Base-by-base conservation (phyloP, 148 eudicot genomes). In the Chenopodium album region DNA sequence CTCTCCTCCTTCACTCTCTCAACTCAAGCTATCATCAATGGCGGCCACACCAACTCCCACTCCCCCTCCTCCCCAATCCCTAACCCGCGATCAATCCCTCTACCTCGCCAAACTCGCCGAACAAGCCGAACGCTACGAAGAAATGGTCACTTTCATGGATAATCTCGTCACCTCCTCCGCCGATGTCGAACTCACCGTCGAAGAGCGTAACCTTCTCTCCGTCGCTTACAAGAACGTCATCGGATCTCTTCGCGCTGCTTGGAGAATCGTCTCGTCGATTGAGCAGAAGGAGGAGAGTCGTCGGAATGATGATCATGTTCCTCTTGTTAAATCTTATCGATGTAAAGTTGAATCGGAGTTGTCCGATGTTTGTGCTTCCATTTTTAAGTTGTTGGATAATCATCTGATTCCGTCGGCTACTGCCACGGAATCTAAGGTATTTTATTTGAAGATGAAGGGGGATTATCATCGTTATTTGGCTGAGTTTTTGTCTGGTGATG, bases 391-490 rank as follows among this genome's bases (percentile, higher is more conserved):
- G 7, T 44, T 84, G 32, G 86, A 84, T 46, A 56, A 76, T 62
- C 76, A 80, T 76, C 80, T 84, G 0, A 5, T 84, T 4, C 85
- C 85, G 29, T 69, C 80, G 0, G 83, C 83, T 7, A 9, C 83
- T 5, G 50, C 63, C 1, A 63, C 73, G 9, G 86, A 80, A 41
- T 71, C 77, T 1, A 84, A 84, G 71, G 80, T 84, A 31, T 80
- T 60, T 60, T 84, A 76, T 16, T 70, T 84, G 80, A 84, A 84
- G 86, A 76, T 84, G 83, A 84, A 84, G 72, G 86, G 80, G 0
- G 86, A 84, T 84, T 84, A 84, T 84, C 64, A 84, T 71, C 78
- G 86, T 7, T 84, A 84, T 32, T 80, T 84, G 80, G 86, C 83
- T 6, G 86, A 84, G 75, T 70, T 80, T 62, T 44, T 68, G 64